These are phyloP conservation scores for Blepharisma stoltei DNA, from an alignment of 73 alveolate species.

Conservation along the genomic window DNA sequence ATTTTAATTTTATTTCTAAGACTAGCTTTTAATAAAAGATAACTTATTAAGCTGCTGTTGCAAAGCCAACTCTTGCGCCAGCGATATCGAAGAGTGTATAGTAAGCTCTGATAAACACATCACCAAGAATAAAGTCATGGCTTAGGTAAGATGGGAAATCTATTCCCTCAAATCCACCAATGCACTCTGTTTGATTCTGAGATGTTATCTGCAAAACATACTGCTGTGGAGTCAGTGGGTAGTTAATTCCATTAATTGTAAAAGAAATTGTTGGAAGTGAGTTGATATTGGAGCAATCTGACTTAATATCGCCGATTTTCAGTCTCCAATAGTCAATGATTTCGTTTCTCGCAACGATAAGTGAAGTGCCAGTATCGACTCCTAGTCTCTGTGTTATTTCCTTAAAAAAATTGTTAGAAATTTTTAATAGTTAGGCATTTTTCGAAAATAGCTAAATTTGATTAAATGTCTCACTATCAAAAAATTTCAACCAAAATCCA, in stretches of 20 bases:
- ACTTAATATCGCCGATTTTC: constrained; percentile 48
- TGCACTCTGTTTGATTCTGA: constrained; percentile 45
- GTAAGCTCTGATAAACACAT: constrained; percentile 67
- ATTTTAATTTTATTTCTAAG: too few species aligned
- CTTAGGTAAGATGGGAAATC: constrained; percentile 55
- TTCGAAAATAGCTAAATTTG: too few species aligned
- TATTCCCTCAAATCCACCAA: constrained; percentile 51
- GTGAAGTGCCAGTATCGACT: constrained; percentile 70
- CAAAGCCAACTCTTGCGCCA: not conserved
- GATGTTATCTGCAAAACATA: constrained; percentile 54
- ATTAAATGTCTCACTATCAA: too few species aligned
- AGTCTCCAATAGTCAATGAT: constrained; percentile 52
- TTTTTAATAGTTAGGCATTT: too few species aligned
- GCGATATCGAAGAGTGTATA: constrained; percentile 43
- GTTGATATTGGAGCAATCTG: constrained; percentile 52
- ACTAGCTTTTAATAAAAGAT: not conserved
- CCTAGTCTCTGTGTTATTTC: too few species aligned
- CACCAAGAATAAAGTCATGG: constrained; percentile 71
- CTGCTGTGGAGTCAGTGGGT: constrained; percentile 54
- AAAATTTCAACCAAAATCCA: too few species aligned
- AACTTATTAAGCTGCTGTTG: constrained; percentile 12
- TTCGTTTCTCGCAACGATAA: constrained; percentile 45
- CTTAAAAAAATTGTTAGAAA: too few species aligned
- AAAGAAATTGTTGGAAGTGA: constrained; percentile 52
- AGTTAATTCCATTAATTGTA: constrained; percentile 47